A percentile compares a stretch with the other conserved stretches of the same genome.
Evolutionary conservation across 257 asterid genomes (phyloP).

Genomic region (Linaria vulgaris): DNA sequence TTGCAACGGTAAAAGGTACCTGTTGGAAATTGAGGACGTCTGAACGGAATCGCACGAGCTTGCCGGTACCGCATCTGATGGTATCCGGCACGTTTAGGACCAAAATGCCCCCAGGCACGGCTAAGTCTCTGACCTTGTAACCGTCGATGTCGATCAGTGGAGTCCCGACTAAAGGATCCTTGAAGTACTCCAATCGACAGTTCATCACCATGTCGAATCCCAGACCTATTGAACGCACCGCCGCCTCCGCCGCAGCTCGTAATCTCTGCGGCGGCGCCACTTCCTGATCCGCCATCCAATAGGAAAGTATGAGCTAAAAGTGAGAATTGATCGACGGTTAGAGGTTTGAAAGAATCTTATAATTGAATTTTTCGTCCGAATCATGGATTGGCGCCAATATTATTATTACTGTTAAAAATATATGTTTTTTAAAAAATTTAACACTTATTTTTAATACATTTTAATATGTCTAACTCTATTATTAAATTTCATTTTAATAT

Average conservation of each 20-base stretch:
- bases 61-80: conserved; percentile 40
- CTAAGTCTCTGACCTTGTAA: conserved; percentile 30
- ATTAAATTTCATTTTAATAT: too few species aligned
- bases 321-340: too few species aligned
- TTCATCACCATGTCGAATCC: conserved; percentile 23
- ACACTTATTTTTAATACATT: too few species aligned
- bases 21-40: conserved; percentile 37
- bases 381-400: too few species aligned
- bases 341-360: too few species aligned
- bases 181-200: conserved; percentile 33
- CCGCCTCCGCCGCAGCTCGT: conserved; percentile 9
- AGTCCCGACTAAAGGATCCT: conserved; percentile 1
- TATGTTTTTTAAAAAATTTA: too few species aligned
- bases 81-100: conserved; percentile 33
- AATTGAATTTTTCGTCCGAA: too few species aligned
- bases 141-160: conserved; percentile 29
- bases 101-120: conserved; percentile 35
- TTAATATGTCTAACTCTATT: too few species aligned
- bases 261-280: background rate
- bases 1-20: conserved; percentile 19
- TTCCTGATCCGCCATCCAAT: conserved; percentile 5
- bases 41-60: conserved; percentile 35
- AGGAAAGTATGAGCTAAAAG: too few species aligned
- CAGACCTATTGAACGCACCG: conserved; percentile 3
- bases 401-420: too few species aligned